Conservation (phyloP, 2,329 filamentous ascomycete genomes). For the Lasiodiplodia theobromae region DNA sequence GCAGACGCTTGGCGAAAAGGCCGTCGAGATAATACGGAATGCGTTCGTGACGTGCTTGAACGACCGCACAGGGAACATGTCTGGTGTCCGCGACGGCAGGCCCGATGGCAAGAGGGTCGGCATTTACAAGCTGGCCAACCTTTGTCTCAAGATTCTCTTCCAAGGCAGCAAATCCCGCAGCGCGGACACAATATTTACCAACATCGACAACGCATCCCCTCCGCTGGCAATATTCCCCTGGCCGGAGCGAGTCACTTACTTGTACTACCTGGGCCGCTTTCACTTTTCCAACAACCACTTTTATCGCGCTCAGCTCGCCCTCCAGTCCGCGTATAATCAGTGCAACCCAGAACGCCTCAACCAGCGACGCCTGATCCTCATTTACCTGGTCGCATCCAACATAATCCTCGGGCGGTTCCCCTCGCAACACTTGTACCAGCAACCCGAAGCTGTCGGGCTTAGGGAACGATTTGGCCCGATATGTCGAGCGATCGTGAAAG, state of each 20-base stretch:
- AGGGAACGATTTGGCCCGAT: conserved; percentile 74
- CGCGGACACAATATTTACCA: conserved; percentile 87
- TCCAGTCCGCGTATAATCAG: conserved; percentile 82
- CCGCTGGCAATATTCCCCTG: conserved; percentile 83
- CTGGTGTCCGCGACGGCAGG: conserved; percentile 62
- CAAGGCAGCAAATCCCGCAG: conserved; percentile 85
- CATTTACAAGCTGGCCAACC: conserved; percentile 90
- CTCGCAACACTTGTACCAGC: conserved; percentile 67
- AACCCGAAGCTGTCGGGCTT: conserved; percentile 73
- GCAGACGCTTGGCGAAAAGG: conserved; percentile 83
- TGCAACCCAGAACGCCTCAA: conserved; percentile 62
- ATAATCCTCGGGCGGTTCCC: conserved; percentile 87
- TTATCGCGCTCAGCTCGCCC: conserved; percentile 74
- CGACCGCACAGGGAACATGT: conserved; percentile 73
- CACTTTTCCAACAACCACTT: conserved; percentile 87
- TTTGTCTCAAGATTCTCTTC: conserved; percentile 87
- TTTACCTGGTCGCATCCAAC: conserved; percentile 83
- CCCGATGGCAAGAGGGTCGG: conserved; percentile 86
- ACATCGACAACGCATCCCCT: conserved; percentile 83
- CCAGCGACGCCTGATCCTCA: conserved; percentile 81
- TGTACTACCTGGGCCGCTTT: conserved; percentile 93
- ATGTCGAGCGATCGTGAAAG: conserved; percentile 73
- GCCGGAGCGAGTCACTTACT: conserved; percentile 85
- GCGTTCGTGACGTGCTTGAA: conserved; percentile 90
- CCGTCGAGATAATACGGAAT: conserved; percentile 87